These are phyloP conservation scores for Oemleria cerasiformis DNA, from an alignment of 306 rosid genomes.

Conservation along the genomic window DNA sequence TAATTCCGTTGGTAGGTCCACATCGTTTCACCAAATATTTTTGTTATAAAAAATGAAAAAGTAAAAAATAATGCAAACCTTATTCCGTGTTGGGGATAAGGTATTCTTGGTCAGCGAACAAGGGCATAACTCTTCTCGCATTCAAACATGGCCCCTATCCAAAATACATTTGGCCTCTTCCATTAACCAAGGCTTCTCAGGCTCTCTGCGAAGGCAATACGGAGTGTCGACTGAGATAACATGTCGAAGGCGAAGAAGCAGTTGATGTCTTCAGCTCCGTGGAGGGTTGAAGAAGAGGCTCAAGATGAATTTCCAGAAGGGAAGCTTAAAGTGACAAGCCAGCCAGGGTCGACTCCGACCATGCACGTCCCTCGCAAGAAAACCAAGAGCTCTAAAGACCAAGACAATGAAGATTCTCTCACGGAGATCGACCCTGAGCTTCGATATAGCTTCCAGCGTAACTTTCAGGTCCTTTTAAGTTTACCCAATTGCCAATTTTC, in stretches of 20 bases:
- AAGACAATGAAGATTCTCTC: constrained; percentile 46
- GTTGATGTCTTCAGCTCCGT: constrained; percentile 87
- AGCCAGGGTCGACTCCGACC: constrained; percentile 55
- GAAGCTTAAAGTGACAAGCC: constrained; percentile 69
- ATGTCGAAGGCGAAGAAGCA: constrained; percentile 55
- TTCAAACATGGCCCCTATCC: constrained; percentile 15
- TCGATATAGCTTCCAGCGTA: constrained; percentile 95
- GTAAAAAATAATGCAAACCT: no score
- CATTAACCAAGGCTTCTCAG: neutral
- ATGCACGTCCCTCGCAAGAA: constrained; percentile 84
- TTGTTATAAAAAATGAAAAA: no score
- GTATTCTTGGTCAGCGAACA: neutral
- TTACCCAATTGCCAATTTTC: neutral
- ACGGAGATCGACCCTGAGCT: constrained; percentile 83
- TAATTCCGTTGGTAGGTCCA: no score
- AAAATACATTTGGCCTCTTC: neutral
- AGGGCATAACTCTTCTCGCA: neutral
- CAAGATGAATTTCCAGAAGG: constrained; percentile 53
- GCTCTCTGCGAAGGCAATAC: neutral
- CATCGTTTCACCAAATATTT: no score
- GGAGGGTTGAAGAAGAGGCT: constrained; percentile 68
- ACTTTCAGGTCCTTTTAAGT: constrained; percentile 57
- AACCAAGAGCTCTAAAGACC: constrained; percentile 33
- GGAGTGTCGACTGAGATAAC: neutral
- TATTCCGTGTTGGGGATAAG: neutral